Conservation (phyloP, 805 yeast genomes). For the Lipomyces starkeyi region DNA sequence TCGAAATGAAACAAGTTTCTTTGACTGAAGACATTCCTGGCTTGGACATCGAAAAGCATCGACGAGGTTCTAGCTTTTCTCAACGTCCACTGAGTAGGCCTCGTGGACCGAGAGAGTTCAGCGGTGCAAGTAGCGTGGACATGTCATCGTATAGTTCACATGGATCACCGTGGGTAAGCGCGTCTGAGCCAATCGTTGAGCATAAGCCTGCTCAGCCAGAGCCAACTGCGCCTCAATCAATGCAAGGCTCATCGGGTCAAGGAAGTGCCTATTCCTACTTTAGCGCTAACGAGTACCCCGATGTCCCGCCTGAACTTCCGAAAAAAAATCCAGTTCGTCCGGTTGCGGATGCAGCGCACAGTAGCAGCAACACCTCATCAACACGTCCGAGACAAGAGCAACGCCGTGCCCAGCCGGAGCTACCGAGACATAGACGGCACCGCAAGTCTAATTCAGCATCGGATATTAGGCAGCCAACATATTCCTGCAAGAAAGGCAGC, state of each 20-base stretch:
- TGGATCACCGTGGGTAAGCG: neutral
- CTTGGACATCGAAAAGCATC: conserved; percentile 24
- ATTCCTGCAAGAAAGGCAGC: neutral
- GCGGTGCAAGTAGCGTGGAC: conserved; percentile 15
- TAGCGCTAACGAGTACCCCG: neutral
- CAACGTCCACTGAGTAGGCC: conserved; percentile 15
- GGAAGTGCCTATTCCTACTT: neutral
- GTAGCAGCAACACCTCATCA: neutral
- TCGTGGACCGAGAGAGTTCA: conserved; percentile 34
- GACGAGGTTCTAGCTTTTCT: conserved; percentile 19
- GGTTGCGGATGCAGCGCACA: conserved; percentile 4
- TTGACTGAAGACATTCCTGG: neutral
- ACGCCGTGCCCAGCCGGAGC: conserved; percentile 1
- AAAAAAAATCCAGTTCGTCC: neutral
- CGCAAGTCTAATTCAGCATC: neutral
- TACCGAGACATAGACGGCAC: neutral
- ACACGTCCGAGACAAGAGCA: conserved; percentile 8
- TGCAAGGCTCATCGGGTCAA: neutral
- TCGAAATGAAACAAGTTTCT: neutral
- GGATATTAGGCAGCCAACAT: neutral
- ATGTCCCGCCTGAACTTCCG: neutral
- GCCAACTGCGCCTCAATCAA: neutral
- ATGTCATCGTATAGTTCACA: neutral
- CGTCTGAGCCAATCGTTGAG: neutral
- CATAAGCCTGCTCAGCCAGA: neutral